Base-by-base conservation (phyloP, 2,329 filamentous ascomycete species). In the Beauveria pseudobassiana region DNA sequence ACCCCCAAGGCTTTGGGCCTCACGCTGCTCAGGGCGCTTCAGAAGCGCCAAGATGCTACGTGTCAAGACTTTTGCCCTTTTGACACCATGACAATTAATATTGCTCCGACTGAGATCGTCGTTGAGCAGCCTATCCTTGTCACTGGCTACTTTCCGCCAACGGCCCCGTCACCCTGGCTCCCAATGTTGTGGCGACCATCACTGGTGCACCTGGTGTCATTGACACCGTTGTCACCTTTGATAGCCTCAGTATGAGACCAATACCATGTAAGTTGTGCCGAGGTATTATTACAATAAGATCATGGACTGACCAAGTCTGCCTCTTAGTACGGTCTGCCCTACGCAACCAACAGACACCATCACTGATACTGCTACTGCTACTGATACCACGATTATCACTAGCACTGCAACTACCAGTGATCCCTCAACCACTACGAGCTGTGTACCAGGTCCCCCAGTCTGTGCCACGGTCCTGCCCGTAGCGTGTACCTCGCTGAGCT, bases 221-320 rank as follows among this genome's bases (percentile, higher is more conserved):
- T 45, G 59, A 61, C 38, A 61, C 59, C 18, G 28, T 49, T 14
- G 7, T 61, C 28, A 53, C 57, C 22, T 56, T 63, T 38, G 52
- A 14, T 38, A 24, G 26, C 18, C 34, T 28, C 22, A 55, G 40
- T 20, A 16, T 6, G 43, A 48, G 34, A 48, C 22, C 26, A 54
- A 48, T n/a, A 54, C 38, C 5, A 54, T 61, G 58, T 61, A 42
- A 42, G 58, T 48, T 1, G n/a, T 45, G 14, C 20, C 12, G 20
- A 5, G 16, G 14, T 22, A 24, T 24, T 3, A 22, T 40, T 38
- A 40, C 3, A 52, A 42, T 1, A 40, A 18, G 5, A 14, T 3
- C 3, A 18, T 8, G 14, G 50, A 14, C 30, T 40, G 22, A 53
- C 18, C 12, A 24, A 5, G 20, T 12, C 5, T 43, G 1, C 7